phyloP scores from a whole-genome alignment of 2,329 filamentous ascomycete species.

The Claviceps maximensis region DNA sequence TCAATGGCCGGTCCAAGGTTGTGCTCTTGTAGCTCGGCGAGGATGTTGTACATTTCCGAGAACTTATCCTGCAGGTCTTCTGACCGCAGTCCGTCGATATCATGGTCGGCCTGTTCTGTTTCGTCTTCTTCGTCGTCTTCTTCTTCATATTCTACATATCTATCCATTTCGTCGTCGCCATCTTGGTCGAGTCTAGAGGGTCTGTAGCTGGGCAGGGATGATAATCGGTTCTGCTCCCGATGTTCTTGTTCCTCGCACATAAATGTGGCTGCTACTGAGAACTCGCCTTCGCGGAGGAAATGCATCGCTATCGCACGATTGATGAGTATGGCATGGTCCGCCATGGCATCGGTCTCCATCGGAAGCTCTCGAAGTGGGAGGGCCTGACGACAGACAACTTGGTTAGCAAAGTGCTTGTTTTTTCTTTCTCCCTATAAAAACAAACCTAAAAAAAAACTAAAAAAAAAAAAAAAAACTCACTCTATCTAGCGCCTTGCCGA shows the following conservation, averaged over 20 bases:
- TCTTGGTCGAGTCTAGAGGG: conserved; percentile 16
- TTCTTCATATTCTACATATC: conserved; percentile 13
- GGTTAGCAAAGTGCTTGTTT: neutral
- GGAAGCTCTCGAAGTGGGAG: conserved; percentile 48
- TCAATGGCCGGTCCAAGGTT: conserved; percentile 74
- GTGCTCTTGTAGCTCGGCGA: conserved; percentile 59
- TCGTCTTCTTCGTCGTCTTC: conserved; percentile 6
- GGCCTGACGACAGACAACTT: conserved; percentile 14
- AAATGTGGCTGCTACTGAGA: conserved; percentile 75
- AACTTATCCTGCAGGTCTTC: conserved; percentile 66
- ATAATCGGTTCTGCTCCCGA: conserved; percentile 9
- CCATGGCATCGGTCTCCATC: conserved; percentile 69
- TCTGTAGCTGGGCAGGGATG: conserved; percentile 6
- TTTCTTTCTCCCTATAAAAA: too few relatives aligned
- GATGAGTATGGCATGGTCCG: conserved; percentile 61
- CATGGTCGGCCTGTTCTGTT: conserved; percentile 9
- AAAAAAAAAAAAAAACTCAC: conserved; percentile 28
- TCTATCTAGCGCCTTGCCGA: conserved; percentile 75
- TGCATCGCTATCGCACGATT: conserved; percentile 96
- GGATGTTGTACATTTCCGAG: conserved; percentile 77
- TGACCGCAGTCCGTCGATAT: conserved; percentile 16
- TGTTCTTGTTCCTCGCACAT: conserved; percentile 51
- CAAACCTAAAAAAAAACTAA: too few relatives aligned
- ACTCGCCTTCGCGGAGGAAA: conserved; percentile 85
- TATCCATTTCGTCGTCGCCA: conserved; percentile 20